Evolutionary conservation across 148 eudicot genomes (phyloP), one percentile per base, ranked within the genome.

Genomic region (Fallopia convolvulus): DNA sequence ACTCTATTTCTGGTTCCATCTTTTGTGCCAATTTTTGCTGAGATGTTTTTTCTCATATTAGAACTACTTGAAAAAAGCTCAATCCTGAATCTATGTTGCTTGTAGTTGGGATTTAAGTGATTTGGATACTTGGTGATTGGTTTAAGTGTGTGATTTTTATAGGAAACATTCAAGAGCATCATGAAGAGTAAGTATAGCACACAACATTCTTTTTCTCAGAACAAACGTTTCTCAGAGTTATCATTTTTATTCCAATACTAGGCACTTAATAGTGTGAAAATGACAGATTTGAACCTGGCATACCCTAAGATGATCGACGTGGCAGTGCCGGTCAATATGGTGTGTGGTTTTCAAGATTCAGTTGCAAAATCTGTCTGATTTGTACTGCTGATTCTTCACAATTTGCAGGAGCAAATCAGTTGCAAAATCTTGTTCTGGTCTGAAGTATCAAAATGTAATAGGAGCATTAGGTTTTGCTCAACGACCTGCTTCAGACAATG

Each of bases 311-410:
- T 95, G 97, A 92, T 95, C 0, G 97, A 95, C 68, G 79, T 85
- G 77, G 99, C 99, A 11, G 93, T 95, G 39, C 99, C 97, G 15
- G 97, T 97, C 41, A 95, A 95, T 81, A 82, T 92, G 97, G 97
- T 78, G 26, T 95, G 99, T 77, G 99, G 97, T 55, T 79, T 92
- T 76, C 99, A 95, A 84, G 94, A 92, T 58, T 63, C 82, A 14
- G 83, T 77, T 74, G 47, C 82, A 36, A 76, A 81, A 74, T 68
- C 72, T 68, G 20, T 18, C 46, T 68, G 72, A 68, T 2, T 17
- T 18, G 17, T 36, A 21, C 39, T 68, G 40, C 10, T 11, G 14
- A 26, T 63, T 26, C 30, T 30, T 63, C 70, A 26, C 61, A 3
- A 30, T 26, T 63, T 63, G 65, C 70, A 12, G 30, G 39, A 30